These are phyloP conservation scores for Sequoiadendron giganteum DNA, from an alignment of 75 land plant genomes.

Conservation along the genomic window DNA sequence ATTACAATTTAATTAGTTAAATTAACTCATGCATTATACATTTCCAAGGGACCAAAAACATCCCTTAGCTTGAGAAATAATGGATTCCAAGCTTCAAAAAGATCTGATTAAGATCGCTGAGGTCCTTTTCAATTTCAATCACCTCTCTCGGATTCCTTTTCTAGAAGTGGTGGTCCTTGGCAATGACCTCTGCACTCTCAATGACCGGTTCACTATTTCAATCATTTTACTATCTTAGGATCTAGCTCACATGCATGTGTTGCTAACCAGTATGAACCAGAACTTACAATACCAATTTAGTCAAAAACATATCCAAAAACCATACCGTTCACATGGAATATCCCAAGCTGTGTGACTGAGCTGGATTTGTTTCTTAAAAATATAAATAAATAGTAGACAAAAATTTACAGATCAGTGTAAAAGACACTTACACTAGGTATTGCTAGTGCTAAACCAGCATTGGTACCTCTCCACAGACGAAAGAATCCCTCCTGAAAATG, in stretches of 20 bases:
- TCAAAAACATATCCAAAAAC: not conserved
- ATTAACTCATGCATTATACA: no score
- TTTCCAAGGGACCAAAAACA: no score
- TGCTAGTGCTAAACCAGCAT: constrained; percentile 89
- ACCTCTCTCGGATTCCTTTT: no score
- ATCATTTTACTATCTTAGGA: not conserved
- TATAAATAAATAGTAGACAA: not conserved
- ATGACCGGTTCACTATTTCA: not conserved
- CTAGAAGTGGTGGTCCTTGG: no score
- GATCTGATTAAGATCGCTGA: no score
- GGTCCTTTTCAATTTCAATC: no score
- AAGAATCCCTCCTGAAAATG: constrained; percentile 82
- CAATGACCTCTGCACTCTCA: no score
- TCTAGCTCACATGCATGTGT: not conserved
- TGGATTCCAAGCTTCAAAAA: no score
- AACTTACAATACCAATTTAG: not conserved
- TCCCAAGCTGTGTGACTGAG: not conserved
- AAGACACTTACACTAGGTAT: constrained; percentile 76
- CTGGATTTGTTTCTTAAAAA: not conserved
- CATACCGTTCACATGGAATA: not conserved
- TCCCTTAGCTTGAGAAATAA: no score
- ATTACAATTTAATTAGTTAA: no score
- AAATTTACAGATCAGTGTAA: not conserved
- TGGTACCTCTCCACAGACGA: constrained; percentile 95
- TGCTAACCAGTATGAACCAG: not conserved